Conservation (phyloP, 164 flowering plant species). For the Akebia trifoliata region DNA sequence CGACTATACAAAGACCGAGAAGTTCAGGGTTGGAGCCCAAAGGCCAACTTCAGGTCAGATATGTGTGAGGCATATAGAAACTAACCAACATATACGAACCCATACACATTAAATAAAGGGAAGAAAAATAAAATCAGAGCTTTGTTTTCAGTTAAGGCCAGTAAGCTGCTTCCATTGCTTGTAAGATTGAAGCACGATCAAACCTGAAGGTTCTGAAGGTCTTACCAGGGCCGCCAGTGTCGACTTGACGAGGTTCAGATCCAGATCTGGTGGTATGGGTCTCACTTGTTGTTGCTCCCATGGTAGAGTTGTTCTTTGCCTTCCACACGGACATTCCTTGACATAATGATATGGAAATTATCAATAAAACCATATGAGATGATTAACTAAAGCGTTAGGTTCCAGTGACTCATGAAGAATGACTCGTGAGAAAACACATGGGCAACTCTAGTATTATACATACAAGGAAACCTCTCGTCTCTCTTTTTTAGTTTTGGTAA, state of each 20-base stretch:
- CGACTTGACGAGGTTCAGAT: conserved; percentile 23
- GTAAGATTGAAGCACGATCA: conserved; percentile 25
- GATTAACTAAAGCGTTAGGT: background rate
- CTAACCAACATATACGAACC: background rate
- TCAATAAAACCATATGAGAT: conserved; percentile 7
- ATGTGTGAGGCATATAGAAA: background rate
- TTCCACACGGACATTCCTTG: conserved; percentile 74
- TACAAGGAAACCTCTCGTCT: too few species aligned
- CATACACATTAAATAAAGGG: conserved; percentile 7
- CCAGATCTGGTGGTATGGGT: conserved; percentile 34
- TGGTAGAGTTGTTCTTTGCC: conserved; percentile 55
- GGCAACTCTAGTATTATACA: too few species aligned
- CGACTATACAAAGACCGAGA: too few species aligned
- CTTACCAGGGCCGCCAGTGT: conserved; percentile 26
- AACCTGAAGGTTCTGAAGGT: conserved; percentile 34
- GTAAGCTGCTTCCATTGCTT: conserved; percentile 28
- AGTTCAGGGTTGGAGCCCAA: too few species aligned
- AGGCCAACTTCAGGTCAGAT: too few species aligned
- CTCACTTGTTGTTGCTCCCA: conserved; percentile 43
- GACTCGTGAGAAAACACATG: too few species aligned
- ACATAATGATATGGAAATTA: background rate
- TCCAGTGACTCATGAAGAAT: too few species aligned
- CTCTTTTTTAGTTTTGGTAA: too few species aligned
- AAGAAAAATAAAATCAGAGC: background rate
- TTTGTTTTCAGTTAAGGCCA: background rate